Evolutionary conservation across 495 filamentous ascomycete species (phyloP).

Genomic region (Lindgomyces ingoldianus): DNA sequence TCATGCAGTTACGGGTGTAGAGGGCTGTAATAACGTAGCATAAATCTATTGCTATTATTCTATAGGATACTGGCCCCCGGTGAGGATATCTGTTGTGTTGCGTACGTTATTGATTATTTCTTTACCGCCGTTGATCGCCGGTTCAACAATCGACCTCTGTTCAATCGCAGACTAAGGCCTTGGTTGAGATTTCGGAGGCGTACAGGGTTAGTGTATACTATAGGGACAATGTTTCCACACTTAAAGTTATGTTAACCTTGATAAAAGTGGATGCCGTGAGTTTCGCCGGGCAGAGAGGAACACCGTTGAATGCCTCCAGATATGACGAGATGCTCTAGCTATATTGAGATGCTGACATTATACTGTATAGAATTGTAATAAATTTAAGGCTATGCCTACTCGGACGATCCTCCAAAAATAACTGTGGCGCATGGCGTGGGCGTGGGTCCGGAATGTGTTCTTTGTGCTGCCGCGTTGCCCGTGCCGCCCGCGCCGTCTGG

Average conservation of each 20-base stretch:
- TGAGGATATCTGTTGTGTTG: background rate
- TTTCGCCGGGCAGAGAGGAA: background rate
- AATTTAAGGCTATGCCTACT: background rate
- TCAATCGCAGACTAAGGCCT: background rate
- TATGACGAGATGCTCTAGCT: background rate
- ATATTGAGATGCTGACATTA: constrained; percentile 1
- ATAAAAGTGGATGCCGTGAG: background rate
- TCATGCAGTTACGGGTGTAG: background rate
- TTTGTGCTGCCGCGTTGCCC: background rate
- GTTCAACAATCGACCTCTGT: background rate
- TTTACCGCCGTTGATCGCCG: background rate
- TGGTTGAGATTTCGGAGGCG: background rate
- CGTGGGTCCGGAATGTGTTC: constrained; percentile 4
- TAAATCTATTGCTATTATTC: background rate
- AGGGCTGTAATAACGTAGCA: background rate
- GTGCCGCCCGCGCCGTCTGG: background rate
- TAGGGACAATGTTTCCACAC: background rate
- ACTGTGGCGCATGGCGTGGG: constrained; percentile 2
- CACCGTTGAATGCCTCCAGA: constrained; percentile 1
- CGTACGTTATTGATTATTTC: background rate
- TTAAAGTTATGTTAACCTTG: background rate
- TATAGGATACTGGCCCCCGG: background rate
- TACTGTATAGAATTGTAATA: constrained; percentile 2
- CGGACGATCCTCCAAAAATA: background rate
- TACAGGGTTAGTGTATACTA: background rate